These are phyloP conservation scores for Aspergillus aculeatus DNA, from an alignment of 2,329 filamentous ascomycete genomes.

Conservation along the genomic window DNA sequence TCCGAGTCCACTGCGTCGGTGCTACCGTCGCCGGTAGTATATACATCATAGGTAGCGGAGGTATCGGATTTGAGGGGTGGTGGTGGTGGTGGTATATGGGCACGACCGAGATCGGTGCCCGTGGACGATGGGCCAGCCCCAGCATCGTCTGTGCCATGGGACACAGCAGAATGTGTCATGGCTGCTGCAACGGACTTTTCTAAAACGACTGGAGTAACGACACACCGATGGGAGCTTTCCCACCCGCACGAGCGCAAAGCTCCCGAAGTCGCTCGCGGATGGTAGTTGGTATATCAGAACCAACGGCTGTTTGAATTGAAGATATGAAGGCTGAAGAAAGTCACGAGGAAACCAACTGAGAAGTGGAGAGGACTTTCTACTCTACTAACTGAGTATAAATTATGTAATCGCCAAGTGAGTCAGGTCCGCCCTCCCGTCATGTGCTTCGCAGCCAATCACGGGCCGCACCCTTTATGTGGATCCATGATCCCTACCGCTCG, in stretches of 20 bases:
- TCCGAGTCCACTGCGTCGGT: conserved; percentile 9
- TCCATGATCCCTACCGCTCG: background rate
- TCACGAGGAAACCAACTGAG: background rate
- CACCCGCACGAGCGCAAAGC: background rate
- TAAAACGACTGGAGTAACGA: too few relatives aligned
- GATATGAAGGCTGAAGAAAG: background rate
- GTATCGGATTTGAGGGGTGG: too few relatives aligned
- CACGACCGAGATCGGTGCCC: background rate
- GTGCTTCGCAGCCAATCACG: too few relatives aligned
- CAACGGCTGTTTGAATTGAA: background rate
- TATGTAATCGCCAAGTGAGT: too few relatives aligned
- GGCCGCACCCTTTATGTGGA: background rate
- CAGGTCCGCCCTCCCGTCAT: too few relatives aligned
- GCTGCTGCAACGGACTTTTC: background rate
- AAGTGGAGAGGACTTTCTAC: too few relatives aligned
- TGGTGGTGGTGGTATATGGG: too few relatives aligned
- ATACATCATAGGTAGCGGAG: too few relatives aligned
- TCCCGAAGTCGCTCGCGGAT: background rate
- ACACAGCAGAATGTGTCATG: background rate
- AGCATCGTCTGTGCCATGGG: background rate
- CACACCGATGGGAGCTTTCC: background rate
- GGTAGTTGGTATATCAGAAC: background rate
- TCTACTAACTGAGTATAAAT: too few relatives aligned
- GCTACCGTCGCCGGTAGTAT: background rate
- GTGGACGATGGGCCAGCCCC: background rate